Conservation (phyloP, 169 alveolate genomes). For the Plasmodium inui region DNA sequence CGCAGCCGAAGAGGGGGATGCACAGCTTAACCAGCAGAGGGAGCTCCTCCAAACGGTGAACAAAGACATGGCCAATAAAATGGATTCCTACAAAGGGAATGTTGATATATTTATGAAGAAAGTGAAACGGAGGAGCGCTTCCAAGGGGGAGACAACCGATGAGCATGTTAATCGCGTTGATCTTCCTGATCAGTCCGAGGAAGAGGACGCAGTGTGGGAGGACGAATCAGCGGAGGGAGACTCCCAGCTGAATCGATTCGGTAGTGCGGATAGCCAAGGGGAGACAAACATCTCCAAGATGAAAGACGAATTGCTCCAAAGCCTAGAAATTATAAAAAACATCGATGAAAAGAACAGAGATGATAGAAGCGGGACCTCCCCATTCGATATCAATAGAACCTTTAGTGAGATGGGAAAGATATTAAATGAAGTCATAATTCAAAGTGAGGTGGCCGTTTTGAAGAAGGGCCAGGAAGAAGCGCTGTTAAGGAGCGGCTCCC, state of each 20-base stretch:
- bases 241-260: neutral
- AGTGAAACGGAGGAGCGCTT: neutral
- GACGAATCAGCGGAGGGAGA: neutral
- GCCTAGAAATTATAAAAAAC: slow-evolving; percentile 14
- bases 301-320: slow-evolving; percentile 19
- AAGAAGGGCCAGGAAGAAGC: neutral
- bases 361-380: neutral
- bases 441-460: slow-evolving; percentile 14
- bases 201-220: neutral
- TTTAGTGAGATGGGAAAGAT: slow-evolving; percentile 29
- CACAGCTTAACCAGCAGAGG: neutral
- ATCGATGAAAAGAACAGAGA: neutral
- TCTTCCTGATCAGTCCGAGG: neutral
- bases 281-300: neutral
- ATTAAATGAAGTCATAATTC: slow-evolving; percentile 18
- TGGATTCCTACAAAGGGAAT: slow-evolving; percentile 12
- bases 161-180: neutral
- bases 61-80: neutral
- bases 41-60: neutral
- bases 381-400: neutral
- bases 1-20: neutral
- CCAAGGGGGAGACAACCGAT: neutral
- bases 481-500: neutral
- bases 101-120: slow-evolving; percentile 20
- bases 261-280: neutral